phyloP scores from a whole-genome alignment of 2,329 filamentous ascomycete species.

The Claviceps sorghi region DNA sequence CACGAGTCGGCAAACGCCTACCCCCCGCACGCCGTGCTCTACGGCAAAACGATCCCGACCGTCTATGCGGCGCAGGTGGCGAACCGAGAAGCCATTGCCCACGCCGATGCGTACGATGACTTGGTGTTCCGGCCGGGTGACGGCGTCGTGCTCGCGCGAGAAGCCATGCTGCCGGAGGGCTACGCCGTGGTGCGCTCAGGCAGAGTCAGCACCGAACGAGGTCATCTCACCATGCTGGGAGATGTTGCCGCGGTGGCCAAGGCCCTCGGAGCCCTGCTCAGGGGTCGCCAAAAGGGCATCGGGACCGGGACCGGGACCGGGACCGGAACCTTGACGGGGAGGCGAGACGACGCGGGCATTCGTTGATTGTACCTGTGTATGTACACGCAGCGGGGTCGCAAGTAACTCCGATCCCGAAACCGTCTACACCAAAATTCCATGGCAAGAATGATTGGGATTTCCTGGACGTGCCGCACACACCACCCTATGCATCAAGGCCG shows the following conservation, averaged over 20 bases:
- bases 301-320: constrained; percentile 51
- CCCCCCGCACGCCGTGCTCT: constrained; percentile 69
- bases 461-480: too few relatives aligned
- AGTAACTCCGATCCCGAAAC: too few relatives aligned
- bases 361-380: too few relatives aligned
- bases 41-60: constrained; percentile 75
- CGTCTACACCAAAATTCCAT: too few relatives aligned
- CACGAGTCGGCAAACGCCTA: constrained; percentile 57
- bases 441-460: too few relatives aligned
- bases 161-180: constrained; percentile 71
- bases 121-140: constrained; percentile 78
- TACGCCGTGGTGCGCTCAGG: constrained; percentile 63
- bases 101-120: constrained; percentile 69
- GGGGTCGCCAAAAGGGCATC: constrained; percentile 57
- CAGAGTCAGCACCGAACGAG: constrained; percentile 63
- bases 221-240: constrained; percentile 76
- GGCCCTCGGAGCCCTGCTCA: constrained; percentile 53
- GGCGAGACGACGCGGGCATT: neutral
- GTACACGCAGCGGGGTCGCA: neutral
- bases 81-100: constrained; percentile 57
- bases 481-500: neutral
- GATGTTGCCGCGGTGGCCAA: constrained; percentile 69
- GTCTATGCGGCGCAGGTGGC: constrained; percentile 68
- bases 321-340: too few relatives aligned
- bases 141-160: constrained; percentile 72